Base-by-base conservation (phyloP, 345 rosid species). In the Sapria himalayana region DNA sequence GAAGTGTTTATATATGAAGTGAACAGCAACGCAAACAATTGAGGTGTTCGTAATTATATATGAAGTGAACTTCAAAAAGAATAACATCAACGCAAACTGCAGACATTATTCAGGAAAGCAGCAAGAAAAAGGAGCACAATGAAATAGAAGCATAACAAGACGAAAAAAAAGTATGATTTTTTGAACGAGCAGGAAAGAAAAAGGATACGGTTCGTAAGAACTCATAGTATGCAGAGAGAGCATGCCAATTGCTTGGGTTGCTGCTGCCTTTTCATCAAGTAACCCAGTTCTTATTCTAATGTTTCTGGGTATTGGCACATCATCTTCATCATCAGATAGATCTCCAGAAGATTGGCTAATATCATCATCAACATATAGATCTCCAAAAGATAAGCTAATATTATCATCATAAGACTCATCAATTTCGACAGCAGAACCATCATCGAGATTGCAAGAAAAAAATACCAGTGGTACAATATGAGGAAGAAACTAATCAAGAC, bases 231-330 rank as follows among this genome's bases (percentile, higher is more conserved):
- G 95, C 42, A 74, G 74, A 5, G 99, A 93, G 75, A 84, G 80
- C 38, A 91, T 59, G 56, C 99, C 99, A 65, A 91, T 73, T 20
- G 95, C 92, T 72, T 91, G 99, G 58, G 92, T 91, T 49, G 99
- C 99, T 57, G 99, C 95, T 39, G 99, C 99, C 74, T 91, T 91
- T 72, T 91, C 99, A 63, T 91, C 99, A 52, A 91, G 56, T 25
- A 91, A 86, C 53, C 99, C 99, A 19, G 99, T 91, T 65, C 99
- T 71, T 55, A 91, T 58, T 44, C 99, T 84, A 55, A 91, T 80
- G 56, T 91, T 91, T 51, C 92, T 70, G 54, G 80, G 84, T 49
- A 92, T 73, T 42, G 89, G 85, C 55, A 77, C 96, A 65, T 77
- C 93, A 64, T 93, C 95, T 70, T 91, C 99, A 70, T 91, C 99